Evolutionary conservation across 257 asterid genomes (phyloP), one percentile per base, ranked within the genome.

Genomic region (Solanum chiquidenum): DNA sequence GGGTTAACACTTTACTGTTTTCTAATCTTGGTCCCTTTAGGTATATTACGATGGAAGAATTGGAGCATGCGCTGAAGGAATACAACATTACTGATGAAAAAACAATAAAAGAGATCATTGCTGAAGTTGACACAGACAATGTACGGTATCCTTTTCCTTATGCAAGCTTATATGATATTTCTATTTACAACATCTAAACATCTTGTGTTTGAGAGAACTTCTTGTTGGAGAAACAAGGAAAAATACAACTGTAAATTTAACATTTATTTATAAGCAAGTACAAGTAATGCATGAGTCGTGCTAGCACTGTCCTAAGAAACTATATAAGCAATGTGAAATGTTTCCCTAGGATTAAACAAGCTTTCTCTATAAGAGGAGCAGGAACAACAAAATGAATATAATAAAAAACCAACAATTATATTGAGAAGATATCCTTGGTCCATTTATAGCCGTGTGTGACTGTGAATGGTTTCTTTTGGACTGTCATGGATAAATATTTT

Each of bases 121-220:
- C 98, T 4, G 98, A 95, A 93, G 98, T 95, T 88, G 98, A 95
- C 93, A 94, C 96, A 4, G 98, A 95, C 88, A 68, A 90, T 86
- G 98, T 95, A 91, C 34, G 88, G 71, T 77, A 40, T 89, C 75
- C 44, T 75, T 80, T 76, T n/a, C 91, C 72, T 69, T 42, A 12
- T 37, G 27, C 27, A 12, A 1, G 88, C 37, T 77, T 38, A 75
- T 37, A 25, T 80, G 71, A 38, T 75, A 20, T 9, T 82, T 34
- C 77, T 79, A 8, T 42, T 66, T 60, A 60, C 80, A 23, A 34
- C 27, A 40, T 40, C 60, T n/a, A 38, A 5, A 23, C 4, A 12
- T 77, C 60, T 25, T 14, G 1, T 42, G 8, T 42, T 12, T 42
- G 13, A 25, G 38, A 42, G 64, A 40, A 46, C 25, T 25, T 77